Percentiles rank a stretch among this genome's conserved stretches.
Evolutionary conservation across 139 green algal species (phyloP).

Genomic region (Dunaliella primolecta): DNA sequence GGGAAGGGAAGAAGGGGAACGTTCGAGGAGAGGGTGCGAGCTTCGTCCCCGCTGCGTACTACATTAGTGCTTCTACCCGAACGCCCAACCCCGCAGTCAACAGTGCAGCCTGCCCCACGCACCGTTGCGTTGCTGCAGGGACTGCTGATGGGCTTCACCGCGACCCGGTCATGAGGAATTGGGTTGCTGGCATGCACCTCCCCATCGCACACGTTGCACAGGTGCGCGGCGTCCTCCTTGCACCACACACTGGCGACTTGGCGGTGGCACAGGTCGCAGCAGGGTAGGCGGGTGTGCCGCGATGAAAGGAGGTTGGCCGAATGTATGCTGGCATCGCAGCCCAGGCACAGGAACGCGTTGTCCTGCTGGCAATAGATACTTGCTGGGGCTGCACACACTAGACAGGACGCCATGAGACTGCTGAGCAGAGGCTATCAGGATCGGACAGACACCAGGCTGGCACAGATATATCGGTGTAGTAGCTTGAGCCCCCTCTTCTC

Average conservation of each 20-base stretch:
- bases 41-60: too few relatives aligned
- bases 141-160: background rate
- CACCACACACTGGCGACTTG: conserved; percentile 26
- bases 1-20: too few relatives aligned
- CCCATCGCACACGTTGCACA: conserved; percentile 29
- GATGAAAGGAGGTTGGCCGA: conserved; percentile 36
- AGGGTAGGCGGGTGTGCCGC: conserved; percentile 22
- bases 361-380: conserved; percentile 44
- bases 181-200: conserved; percentile 7
- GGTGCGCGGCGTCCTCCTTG: conserved; percentile 32
- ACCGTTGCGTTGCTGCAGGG: too few relatives aligned
- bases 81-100: too few relatives aligned
- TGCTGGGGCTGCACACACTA: conserved; percentile 31
- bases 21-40: too few relatives aligned
- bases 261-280: conserved; percentile 24
- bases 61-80: too few relatives aligned
- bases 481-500: too few relatives aligned
- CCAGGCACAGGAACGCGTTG: conserved; percentile 37
- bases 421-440: too few relatives aligned
- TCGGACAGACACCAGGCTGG: too few relatives aligned
- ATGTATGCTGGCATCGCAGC: conserved; percentile 45
- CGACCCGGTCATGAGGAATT: background rate
- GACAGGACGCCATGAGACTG: conserved; percentile 13
- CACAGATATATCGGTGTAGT: too few relatives aligned
- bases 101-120: too few relatives aligned